Percentiles rank a stretch among this genome's conserved stretches.
Evolutionary conservation across 1,139 yeast genomes (phyloP).

Genomic region (Blastobotrys arbuscula): DNA sequence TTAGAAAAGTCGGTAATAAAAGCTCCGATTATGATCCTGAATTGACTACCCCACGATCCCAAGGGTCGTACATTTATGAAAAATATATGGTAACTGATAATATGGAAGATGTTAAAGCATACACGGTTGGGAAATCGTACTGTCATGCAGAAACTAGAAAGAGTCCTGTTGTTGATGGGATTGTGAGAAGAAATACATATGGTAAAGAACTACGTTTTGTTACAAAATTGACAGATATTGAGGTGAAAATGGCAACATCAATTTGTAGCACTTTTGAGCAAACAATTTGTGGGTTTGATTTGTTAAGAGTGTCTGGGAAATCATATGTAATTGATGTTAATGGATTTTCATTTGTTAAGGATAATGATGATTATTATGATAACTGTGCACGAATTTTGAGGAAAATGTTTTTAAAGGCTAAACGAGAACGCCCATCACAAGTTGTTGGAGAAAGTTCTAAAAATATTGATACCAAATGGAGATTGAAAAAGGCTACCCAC

Average conservation of each 20-base stretch:
- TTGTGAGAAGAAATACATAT: constrained; percentile 93
- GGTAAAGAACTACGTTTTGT: constrained; percentile 94
- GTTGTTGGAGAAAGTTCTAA: constrained; percentile 15
- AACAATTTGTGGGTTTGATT: constrained; percentile 97
- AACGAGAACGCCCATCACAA: constrained; percentile 41
- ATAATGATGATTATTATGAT: constrained; percentile 81
- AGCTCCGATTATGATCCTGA: constrained; percentile 93
- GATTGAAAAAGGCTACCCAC: constrained; percentile 84
- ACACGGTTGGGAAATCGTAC: constrained; percentile 84
- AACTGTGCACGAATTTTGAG: constrained; percentile 74
- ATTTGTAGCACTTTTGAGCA: constrained; percentile 78
- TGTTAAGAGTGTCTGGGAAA: constrained; percentile 80
- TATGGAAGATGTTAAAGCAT: constrained; percentile 97
- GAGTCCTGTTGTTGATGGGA: constrained; percentile 98
- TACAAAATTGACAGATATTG: constrained; percentile 71
- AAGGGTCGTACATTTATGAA: constrained; percentile 90
- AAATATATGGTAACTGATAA: constrained; percentile 97
- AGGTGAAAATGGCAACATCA: constrained; percentile 70
- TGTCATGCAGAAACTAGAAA: constrained; percentile 99
- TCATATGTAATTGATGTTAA: constrained; percentile 96
- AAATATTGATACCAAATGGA: constrained; percentile 77
- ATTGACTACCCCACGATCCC: constrained; percentile 67
- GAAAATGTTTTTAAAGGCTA: constrained; percentile 60
- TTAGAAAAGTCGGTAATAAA: constrained; percentile 95
- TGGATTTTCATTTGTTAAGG: constrained; percentile 97